These are phyloP conservation scores for Microdochium paspali DNA, from an alignment of 2,329 filamentous ascomycete species.

Conservation along the genomic window DNA sequence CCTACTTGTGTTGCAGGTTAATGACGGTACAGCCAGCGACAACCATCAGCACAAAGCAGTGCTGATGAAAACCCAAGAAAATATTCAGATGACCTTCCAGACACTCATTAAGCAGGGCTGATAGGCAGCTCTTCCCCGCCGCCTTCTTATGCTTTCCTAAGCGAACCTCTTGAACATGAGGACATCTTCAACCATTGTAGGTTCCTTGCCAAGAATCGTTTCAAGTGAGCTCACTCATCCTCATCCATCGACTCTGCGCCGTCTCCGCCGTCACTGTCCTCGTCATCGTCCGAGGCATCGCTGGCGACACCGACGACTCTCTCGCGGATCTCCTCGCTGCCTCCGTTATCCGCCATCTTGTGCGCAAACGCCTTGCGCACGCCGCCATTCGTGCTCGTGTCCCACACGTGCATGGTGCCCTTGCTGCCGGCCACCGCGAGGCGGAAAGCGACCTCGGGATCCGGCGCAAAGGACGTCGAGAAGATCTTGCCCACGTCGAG, in stretches of 20 bases:
- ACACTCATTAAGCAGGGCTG: no score
- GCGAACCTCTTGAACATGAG: no score
- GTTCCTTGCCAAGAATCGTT: no score
- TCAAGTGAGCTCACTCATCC: slow-evolving; percentile 28
- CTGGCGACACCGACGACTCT: slow-evolving; percentile 66
- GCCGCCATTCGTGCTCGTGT: slow-evolving; percentile 84
- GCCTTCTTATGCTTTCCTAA: no score
- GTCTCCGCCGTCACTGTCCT: slow-evolving; percentile 26
- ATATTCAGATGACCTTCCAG: no score
- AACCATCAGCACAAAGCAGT: no score
- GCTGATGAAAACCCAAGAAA: no score
- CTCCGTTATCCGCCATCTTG: slow-evolving; percentile 47
- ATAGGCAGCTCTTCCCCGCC: no score
- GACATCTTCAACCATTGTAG: no score
- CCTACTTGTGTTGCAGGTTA: no score
- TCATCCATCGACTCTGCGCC: slow-evolving; percentile 48
- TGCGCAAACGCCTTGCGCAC: slow-evolving; percentile 78
- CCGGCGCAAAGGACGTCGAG: slow-evolving; percentile 80
- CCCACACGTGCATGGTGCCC: slow-evolving; percentile 88
- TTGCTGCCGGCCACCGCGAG: slow-evolving; percentile 92
- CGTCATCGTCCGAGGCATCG: slow-evolving; percentile 42
- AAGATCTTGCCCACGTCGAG: slow-evolving; percentile 94
- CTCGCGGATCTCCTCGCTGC: slow-evolving; percentile 56
- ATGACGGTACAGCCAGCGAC: no score
- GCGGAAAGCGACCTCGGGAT: slow-evolving; percentile 82